phyloP scores from a whole-genome alignment of 169 alveolate species.

The Eimeria tenella region DNA sequence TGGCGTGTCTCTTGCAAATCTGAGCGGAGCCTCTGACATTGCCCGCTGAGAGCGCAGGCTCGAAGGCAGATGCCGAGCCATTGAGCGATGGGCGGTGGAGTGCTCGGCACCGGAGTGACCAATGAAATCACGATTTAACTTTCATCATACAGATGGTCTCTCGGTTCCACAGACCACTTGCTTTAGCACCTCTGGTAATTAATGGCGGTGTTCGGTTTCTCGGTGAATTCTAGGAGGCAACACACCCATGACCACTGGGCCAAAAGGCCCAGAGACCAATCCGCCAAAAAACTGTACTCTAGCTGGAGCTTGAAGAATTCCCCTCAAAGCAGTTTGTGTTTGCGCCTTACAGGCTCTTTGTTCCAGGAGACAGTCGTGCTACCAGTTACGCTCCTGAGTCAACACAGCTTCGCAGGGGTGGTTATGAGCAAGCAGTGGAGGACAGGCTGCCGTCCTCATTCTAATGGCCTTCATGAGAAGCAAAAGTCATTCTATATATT shows the following conservation, averaged over 20 bases:
- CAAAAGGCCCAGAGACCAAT: slow-evolving; percentile 3
- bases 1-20: slow-evolving; percentile 22
- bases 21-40: slow-evolving; percentile 60
- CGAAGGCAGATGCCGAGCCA: slow-evolving; percentile 32
- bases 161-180: not conserved
- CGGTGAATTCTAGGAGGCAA: slow-evolving; percentile 20
- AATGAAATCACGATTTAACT: not conserved
- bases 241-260: slow-evolving; percentile 66
- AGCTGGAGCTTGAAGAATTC: not conserved
- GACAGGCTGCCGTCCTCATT: not conserved
- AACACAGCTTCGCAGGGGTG: not conserved
- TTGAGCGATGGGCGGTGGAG: not conserved
- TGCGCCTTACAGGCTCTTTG: not conserved
- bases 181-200: not conserved
- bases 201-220: not conserved
- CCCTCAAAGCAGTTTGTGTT: not conserved
- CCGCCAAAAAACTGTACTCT: not conserved
- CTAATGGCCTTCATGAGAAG: not conserved
- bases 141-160: not conserved
- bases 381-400: not conserved
- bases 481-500: not conserved
- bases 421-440: not conserved
- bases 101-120: not conserved
- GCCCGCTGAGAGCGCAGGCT: not conserved
- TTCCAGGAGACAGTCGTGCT: not conserved